Evolutionary conservation across 2,329 filamentous ascomycete genomes (phyloP), one percentile per base, ranked within the genome.

Genomic region (Cladosporium velox): DNA sequence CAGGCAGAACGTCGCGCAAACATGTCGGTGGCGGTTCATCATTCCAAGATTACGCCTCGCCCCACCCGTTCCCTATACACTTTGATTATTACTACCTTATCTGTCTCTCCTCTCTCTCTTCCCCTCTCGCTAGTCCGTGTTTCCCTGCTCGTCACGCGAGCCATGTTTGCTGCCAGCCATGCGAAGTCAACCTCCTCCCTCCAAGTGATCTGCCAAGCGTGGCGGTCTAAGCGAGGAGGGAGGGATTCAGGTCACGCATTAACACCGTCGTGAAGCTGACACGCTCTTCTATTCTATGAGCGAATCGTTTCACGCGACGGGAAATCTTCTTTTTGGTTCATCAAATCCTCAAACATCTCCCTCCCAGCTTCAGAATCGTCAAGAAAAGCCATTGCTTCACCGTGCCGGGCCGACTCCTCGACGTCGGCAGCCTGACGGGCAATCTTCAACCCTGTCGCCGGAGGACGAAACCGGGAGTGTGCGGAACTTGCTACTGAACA

Each of bases 11-110:
- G 52, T 55, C 52, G 52, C 52, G 52, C 52, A 55, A 32, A 54
- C 49, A 52, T 35, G 18, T 57, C 54, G 34, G 32, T 21, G 55
- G 55, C 55, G 24, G 21, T 15, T 32, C 21, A 44, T 54, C 49
- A 58, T 58, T 41, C 55, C 55, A 38, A 58, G 34, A 58, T 58
- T 58, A 28, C 55, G 55, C 24, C 55, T 28, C 34, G 55, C 55
- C 55, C 55, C 55, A 58, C 55, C 21, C 24, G 34, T 58, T 58
- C 55, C n/a, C 30, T 38, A 58, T 58, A 58, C 34, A 38, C 55
- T 58, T 58, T 34, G 30, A 58, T 58, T 41, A 58, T 34, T 54
- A 26, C 26, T 32, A 55, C 52, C 52, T 55, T 55, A 55, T 55
- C 52, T 58, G 34, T 58, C 21, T 28, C 34, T 58, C 34, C 12